Evolutionary conservation across 768 basidiomycete species (phyloP).

Genomic region (Russula ochroleuca): DNA sequence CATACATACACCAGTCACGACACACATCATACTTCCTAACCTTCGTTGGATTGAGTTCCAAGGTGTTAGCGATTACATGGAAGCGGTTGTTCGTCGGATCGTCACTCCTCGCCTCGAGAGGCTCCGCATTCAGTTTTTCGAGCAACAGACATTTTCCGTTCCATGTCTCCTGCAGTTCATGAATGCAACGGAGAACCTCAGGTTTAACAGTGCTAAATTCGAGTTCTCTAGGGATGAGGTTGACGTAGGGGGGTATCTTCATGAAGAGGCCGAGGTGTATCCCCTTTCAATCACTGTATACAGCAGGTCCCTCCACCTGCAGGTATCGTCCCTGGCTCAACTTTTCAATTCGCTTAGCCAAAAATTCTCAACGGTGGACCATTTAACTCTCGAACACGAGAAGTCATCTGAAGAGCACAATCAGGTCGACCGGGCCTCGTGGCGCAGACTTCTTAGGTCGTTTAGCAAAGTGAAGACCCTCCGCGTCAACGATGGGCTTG

Average conservation of each 20-base stretch:
- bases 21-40: background rate
- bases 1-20: background rate
- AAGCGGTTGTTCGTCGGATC: background rate
- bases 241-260: background rate
- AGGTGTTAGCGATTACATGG: background rate
- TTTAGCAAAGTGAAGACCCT: too few relatives aligned
- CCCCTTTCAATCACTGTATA: too few relatives aligned
- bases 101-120: background rate
- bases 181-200: background rate
- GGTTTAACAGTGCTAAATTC: background rate
- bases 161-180: background rate
- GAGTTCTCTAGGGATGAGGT: background rate
- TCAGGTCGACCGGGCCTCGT: too few relatives aligned
- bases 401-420: too few relatives aligned
- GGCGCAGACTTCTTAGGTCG: too few relatives aligned
- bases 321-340: too few relatives aligned
- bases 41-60: background rate
- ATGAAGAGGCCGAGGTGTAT: too few relatives aligned
- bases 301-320: too few relatives aligned
- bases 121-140: background rate
- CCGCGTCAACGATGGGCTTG: too few relatives aligned
- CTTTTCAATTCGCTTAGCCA: too few relatives aligned
- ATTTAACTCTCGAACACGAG: too few relatives aligned
- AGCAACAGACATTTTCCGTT: background rate
- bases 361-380: too few relatives aligned